Evolutionary conservation across 1,284 basidiomycete species (phyloP).

Genomic region (Bondarzewia mesenterica): DNA sequence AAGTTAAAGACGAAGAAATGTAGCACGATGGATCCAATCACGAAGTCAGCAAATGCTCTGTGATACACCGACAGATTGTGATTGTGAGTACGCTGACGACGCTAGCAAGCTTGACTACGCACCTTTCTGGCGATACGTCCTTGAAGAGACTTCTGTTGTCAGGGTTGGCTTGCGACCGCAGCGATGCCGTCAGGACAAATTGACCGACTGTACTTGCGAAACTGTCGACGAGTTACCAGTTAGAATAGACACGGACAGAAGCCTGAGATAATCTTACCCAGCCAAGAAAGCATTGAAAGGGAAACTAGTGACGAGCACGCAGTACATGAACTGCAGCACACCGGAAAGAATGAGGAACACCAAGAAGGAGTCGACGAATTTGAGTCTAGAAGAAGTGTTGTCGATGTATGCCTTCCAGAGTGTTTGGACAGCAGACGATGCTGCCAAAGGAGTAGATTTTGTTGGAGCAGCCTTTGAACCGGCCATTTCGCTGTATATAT

Average conservation of each 20-base stretch:
- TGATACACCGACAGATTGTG: neutral
- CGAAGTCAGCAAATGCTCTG: constrained; percentile 96
- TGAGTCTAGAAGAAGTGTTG: constrained; percentile 77
- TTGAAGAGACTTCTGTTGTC: constrained; percentile 77
- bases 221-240: constrained; percentile 34
- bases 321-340: constrained; percentile 87
- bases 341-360: constrained; percentile 91
- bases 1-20: constrained; percentile 99
- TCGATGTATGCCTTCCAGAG: constrained; percentile 75
- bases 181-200: constrained; percentile 89
- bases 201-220: constrained; percentile 94
- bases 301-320: constrained; percentile 85
- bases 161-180: constrained; percentile 90
- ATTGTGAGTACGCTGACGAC: neutral
- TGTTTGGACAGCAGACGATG: constrained; percentile 34
- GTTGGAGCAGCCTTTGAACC: constrained; percentile 18
- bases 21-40: constrained; percentile 86
- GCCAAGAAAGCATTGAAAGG: constrained; percentile 97
- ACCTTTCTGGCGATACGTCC: constrained; percentile 94
- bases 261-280: constrained; percentile 53
- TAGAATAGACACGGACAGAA: neutral
- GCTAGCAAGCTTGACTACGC: constrained; percentile 15
- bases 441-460: constrained; percentile 26
- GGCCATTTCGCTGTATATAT: constrained; percentile 17
- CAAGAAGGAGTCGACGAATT: constrained; percentile 91